These are phyloP conservation scores for Globisporangium emineosum DNA, from an alignment of 352 stramenopile species.

Conservation along the genomic window DNA sequence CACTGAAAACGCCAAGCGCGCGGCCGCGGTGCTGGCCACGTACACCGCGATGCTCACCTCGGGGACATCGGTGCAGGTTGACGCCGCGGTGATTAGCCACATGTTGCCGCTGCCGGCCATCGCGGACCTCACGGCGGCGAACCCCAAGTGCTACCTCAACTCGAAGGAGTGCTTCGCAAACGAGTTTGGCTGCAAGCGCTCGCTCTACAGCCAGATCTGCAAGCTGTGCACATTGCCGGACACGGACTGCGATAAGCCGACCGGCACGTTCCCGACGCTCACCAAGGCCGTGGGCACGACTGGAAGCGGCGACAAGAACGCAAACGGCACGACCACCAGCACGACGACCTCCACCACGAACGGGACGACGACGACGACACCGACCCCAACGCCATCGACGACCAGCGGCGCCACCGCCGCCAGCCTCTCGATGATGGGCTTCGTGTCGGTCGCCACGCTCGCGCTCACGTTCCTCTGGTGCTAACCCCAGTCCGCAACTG, in stretches of 20 bases:
- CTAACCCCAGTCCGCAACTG: neutral
- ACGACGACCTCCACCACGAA: constrained; percentile 9
- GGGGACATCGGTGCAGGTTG: constrained; percentile 32
- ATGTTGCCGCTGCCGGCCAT: constrained; percentile 55
- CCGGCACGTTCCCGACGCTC: constrained; percentile 1
- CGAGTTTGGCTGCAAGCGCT: constrained; percentile 54
- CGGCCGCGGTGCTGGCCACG: constrained; percentile 36
- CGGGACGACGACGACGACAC: constrained; percentile 4
- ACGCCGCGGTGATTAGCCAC: neutral
- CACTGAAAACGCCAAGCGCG: constrained; percentile 48
- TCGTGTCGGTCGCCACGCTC: constrained; percentile 1
- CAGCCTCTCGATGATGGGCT: constrained; percentile 7
- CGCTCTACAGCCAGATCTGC: constrained; percentile 58
- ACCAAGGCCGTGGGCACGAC: constrained; percentile 18
- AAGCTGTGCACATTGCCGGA: neutral
- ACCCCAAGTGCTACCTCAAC: constrained; percentile 71
- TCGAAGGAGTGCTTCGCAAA: constrained; percentile 48
- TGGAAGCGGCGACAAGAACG: constrained; percentile 27
- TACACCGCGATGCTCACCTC: constrained; percentile 38
- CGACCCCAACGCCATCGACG: constrained; percentile 11
- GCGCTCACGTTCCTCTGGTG: constrained; percentile 9
- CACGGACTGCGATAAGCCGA: constrained; percentile 2
- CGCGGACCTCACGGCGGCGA: constrained; percentile 33
- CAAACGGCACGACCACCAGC: constrained; percentile 19
- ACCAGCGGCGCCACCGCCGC: constrained; percentile 14